phyloP scores from a whole-genome alignment of 2,329 filamentous ascomycete species.

The Colletotrichum sp. region DNA sequence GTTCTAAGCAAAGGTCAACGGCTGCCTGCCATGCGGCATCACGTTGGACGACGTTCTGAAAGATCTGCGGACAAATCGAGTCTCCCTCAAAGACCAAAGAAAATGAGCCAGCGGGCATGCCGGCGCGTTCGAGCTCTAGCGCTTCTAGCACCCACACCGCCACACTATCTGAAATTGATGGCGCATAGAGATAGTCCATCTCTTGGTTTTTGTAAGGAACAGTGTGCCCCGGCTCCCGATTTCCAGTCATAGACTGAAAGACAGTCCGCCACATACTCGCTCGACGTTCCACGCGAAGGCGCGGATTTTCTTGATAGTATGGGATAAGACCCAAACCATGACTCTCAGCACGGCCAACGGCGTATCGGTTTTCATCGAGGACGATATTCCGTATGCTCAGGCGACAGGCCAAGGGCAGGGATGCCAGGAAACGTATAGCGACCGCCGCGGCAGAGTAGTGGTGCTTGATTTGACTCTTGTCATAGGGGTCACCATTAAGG shows the following conservation, averaged over 20 bases:
- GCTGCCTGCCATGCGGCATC: neutral
- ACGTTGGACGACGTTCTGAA: neutral
- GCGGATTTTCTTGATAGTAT: neutral
- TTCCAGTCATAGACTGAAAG: neutral
- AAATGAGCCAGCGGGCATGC: neutral
- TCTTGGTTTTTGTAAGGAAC: neutral
- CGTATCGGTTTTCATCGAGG: neutral
- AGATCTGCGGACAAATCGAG: neutral
- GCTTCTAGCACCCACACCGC: neutral
- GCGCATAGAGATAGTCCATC: accelerated
- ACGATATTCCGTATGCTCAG: neutral
- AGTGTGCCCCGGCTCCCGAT: accelerated
- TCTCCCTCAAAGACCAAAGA: neutral
- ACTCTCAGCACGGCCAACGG: neutral
- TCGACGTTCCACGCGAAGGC: neutral
- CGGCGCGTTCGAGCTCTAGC: neutral
- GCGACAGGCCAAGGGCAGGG: neutral
- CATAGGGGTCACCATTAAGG: no score
- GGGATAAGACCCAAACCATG: neutral
- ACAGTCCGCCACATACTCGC: neutral
- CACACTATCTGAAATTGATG: neutral
- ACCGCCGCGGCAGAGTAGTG: neutral
- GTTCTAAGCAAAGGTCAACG: neutral
- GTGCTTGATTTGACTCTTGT: neutral
- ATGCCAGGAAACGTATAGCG: neutral